Conservation (phyloP, 2,329 filamentous ascomycete species). For the Teratosphaeria viscida region DNA sequence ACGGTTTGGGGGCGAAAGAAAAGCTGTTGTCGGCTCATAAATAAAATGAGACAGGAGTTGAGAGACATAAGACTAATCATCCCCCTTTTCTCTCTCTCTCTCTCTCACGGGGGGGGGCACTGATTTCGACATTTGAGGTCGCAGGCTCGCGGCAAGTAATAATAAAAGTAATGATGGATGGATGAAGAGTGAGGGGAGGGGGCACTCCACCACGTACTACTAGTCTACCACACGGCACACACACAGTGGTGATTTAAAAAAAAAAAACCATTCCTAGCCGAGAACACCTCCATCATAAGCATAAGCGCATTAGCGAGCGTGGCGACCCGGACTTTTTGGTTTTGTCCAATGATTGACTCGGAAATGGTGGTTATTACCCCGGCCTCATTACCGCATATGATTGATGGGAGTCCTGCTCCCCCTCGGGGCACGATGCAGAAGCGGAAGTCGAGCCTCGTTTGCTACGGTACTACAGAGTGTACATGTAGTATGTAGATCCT, state of each 20-base stretch:
- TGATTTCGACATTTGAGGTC: not conserved
- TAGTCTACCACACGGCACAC: not conserved
- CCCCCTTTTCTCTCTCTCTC: too few species aligned
- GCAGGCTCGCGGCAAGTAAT: not conserved
- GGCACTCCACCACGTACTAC: not conserved
- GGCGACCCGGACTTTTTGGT: not conserved
- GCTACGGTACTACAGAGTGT: not conserved
- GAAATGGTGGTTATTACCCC: not conserved
- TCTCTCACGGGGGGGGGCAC: too few species aligned
- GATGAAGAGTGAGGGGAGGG: not conserved
- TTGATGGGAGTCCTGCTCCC: too few species aligned
- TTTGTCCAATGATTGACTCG: not conserved
- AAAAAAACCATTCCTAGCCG: not conserved
- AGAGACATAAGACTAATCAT: too few species aligned
- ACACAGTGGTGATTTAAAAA: not conserved
- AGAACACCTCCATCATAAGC: not conserved
- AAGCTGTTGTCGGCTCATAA: not conserved
- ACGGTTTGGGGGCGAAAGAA: not conserved
- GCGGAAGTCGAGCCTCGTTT: not conserved
- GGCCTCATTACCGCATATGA: not conserved
- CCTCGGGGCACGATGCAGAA: not conserved
- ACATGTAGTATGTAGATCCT: not conserved
- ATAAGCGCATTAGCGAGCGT: not conserved
- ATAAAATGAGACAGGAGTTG: not conserved
- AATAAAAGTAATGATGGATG: not conserved